Evolutionary conservation across 176 grass and related monocot genomes (phyloP).

Genomic region (Canna indica): DNA sequence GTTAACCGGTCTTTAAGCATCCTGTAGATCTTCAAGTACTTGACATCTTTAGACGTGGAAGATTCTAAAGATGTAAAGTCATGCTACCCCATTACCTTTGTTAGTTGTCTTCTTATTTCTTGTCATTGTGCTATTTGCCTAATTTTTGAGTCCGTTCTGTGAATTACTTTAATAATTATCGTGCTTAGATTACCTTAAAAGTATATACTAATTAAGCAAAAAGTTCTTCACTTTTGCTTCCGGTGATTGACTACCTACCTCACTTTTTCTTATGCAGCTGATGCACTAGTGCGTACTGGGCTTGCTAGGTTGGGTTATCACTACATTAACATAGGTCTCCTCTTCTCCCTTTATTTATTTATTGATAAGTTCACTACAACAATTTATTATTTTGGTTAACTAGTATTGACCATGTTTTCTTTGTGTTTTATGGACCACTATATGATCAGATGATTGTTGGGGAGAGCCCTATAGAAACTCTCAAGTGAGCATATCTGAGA

Average conservation of each 20-base stretch:
- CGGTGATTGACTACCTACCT: not conserved
- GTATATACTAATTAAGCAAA: not conserved
- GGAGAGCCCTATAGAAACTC: conserved; percentile 59
- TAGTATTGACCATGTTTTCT: not conserved
- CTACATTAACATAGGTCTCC: conserved; percentile 82
- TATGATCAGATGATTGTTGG: conserved; percentile 92
- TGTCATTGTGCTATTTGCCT: not conserved
- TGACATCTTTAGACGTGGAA: conserved; percentile 74
- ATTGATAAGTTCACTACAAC: not conserved
- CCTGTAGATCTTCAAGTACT: conserved; percentile 75
- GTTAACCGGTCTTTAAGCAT: not conserved
- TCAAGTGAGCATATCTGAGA: no score
- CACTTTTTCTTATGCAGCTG: conserved; percentile 37
- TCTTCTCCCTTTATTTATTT: not conserved
- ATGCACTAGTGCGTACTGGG: conserved; percentile 70
- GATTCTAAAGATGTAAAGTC: conserved; percentile 79
- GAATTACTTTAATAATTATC: not conserved
- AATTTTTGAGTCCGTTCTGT: not conserved
- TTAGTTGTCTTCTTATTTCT: conserved; percentile 24
- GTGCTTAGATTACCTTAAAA: not conserved
- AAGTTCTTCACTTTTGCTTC: not conserved
- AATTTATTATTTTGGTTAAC: not conserved
- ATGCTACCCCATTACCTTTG: conserved; percentile 77
- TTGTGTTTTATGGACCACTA: not conserved
- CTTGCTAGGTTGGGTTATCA: conserved; percentile 62